Base-by-base conservation (phyloP, 345 rosid genomes). In the Barbarea vulgaris region DNA sequence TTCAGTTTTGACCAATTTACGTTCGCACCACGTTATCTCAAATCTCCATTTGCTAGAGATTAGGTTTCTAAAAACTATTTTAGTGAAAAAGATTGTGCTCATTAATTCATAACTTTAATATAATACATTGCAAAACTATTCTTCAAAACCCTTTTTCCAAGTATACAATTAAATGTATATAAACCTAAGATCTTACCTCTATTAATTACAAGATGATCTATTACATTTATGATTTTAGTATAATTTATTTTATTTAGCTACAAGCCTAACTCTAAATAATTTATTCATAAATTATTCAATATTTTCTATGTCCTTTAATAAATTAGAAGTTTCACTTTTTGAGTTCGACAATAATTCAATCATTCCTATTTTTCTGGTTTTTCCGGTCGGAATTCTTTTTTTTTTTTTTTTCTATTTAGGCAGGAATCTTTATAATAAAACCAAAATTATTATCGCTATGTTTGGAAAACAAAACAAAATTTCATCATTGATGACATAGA, bases 341-440 rank as follows among this genome's bases (percentile, higher is more conserved):
- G 6, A 4, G 31, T 18, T 75, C 67, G 12, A 57, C 11, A 47
- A 47, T 46, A 55, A 48, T 46, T 18, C 13, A 15, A 25, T 37
- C 15, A 24, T 8, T 19, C 56, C 11, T 21, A n/a, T 6, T 22
- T 61, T 24, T 24, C 33, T 22, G 21, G 2, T 24, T 3, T 3
- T 24, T 9, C 25, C 5, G 34, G 14, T 54, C 28, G 56, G 31
- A 64, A 19, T 36, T 42, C 14, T 39, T 1, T 39, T 12, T 12
- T 41, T 37, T 4, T 28, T 4, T 41, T 31, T 33, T 42, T 15
- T 19, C 7, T 47, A 58, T 57, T 48, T 58, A 58, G 24, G 46
- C 19, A 50, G 61, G 73, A 67, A 47, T 66, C 72, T 67, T 25
- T 51, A 4, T 4, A 56, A 56, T 46, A 17, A 46, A 74, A 12